Evolutionary conservation across 208 protist genomes (phyloP).

Genomic region (Blechomonas ayalai): DNA sequence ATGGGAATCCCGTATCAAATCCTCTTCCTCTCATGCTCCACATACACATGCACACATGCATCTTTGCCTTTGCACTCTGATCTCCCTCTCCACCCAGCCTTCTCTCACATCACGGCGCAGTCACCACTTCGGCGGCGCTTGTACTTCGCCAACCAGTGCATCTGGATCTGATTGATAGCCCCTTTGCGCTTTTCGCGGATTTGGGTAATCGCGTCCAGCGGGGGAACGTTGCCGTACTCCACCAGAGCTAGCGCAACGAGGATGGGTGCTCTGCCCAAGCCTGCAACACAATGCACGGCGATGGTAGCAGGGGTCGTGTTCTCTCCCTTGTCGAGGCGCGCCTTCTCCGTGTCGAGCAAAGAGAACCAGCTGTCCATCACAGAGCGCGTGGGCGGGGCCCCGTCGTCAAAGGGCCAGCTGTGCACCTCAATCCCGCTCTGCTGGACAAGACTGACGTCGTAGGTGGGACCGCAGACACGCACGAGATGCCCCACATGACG

Average conservation of each 20-base stretch:
- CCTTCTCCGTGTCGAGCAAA: slow-evolving; percentile 66
- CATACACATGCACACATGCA: no score
- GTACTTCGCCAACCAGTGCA: slow-evolving; percentile 87
- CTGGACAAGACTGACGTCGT: slow-evolving; percentile 57
- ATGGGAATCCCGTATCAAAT: no score
- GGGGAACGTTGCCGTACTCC: slow-evolving; percentile 67
- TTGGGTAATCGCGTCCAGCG: slow-evolving; percentile 75
- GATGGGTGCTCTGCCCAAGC: slow-evolving; percentile 88
- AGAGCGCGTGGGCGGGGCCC: slow-evolving; percentile 68
- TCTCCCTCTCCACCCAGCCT: no score
- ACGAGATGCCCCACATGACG: slow-evolving; percentile 74
- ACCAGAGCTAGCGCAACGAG: slow-evolving; percentile 89
- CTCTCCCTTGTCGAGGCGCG: slow-evolving; percentile 7
- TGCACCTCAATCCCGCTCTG: slow-evolving; percentile 68
- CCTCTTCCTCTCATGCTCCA: no score
- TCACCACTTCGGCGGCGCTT: slow-evolving; percentile 47
- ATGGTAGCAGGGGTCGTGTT: slow-evolving; percentile 30
- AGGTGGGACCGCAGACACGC: slow-evolving; percentile 83
- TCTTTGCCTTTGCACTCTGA: no score
- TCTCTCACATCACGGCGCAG: slow-evolving; percentile 56
- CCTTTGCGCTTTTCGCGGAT: slow-evolving; percentile 79
- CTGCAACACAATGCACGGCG: slow-evolving; percentile 90
- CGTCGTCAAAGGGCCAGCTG: slow-evolving; percentile 90
- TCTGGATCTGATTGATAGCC: slow-evolving; percentile 89
- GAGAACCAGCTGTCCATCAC: slow-evolving; percentile 78